These are phyloP conservation scores for Cryptosporidium sp. DNA, from an alignment of 169 alveolate genomes.

Conservation along the genomic window DNA sequence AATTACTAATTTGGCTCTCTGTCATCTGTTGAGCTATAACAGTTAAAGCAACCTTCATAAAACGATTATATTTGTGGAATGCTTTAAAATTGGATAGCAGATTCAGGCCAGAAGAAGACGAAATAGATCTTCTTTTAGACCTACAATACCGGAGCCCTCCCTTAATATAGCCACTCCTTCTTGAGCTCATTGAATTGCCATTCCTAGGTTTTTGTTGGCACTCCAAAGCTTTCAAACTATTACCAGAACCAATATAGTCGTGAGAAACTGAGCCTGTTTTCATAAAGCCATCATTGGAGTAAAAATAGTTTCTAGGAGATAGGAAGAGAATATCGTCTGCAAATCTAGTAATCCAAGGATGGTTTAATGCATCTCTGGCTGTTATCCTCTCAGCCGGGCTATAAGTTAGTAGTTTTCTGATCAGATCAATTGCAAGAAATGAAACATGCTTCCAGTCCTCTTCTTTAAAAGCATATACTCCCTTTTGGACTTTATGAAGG, in stretches of 20 bases:
- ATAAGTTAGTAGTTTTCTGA: conserved; percentile 51
- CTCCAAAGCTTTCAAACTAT: not conserved
- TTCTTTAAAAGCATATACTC: conserved; percentile 70
- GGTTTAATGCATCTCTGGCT: conserved; percentile 78
- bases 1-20: conserved; percentile 78
- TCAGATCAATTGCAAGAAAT: conserved; percentile 74
- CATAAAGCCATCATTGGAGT: conserved; percentile 41
- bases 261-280: not conserved
- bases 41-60: conserved; percentile 85
- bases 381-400: conserved; percentile 77
- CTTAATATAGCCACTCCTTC: not conserved
- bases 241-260: not conserved
- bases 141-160: conserved; percentile 22
- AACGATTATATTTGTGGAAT: conserved; percentile 82
- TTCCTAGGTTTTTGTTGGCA: not conserved
- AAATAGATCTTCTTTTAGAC: conserved; percentile 41
- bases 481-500: conserved; percentile 73
- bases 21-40: conserved; percentile 83
- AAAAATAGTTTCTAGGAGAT: conserved; percentile 31
- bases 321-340: conserved; percentile 21
- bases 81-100: conserved; percentile 59
- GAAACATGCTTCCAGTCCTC: conserved; percentile 76
- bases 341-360: conserved; percentile 79
- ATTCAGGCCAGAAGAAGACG: conserved; percentile 49
- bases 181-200: not conserved